phyloP scores from a whole-genome alignment of 2,329 filamentous ascomycete species.

The Xylaria hypoxylon region DNA sequence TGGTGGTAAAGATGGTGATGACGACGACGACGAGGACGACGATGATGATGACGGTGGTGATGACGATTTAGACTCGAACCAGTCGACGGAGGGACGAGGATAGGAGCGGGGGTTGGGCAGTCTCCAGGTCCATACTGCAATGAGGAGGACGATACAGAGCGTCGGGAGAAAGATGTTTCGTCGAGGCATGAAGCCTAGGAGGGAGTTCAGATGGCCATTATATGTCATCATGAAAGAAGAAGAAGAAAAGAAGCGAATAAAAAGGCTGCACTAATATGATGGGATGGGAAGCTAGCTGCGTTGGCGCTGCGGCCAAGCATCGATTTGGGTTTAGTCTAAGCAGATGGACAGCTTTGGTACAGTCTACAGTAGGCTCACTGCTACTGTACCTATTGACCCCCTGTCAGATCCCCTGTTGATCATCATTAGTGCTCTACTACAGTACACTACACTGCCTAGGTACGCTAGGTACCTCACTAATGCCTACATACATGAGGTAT shows the following conservation, averaged over 20 bases:
- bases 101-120: constrained; percentile 38
- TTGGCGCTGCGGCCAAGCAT: constrained; percentile 10
- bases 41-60: constrained; percentile 11
- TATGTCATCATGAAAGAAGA: constrained; percentile 42
- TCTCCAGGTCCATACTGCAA: constrained; percentile 49
- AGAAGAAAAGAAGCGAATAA: background rate
- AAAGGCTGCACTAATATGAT: constrained; percentile 18
- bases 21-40: background rate
- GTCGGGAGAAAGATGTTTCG: constrained; percentile 48
- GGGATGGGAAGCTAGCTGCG: no score
- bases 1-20: constrained; percentile 10
- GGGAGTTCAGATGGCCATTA: constrained; percentile 45
- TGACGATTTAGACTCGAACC: constrained; percentile 40
- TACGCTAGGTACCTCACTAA: background rate
- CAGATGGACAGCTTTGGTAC: no score
- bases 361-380: no score
- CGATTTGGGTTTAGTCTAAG: constrained; percentile 19
- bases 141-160: constrained; percentile 48
- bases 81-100: constrained; percentile 36
- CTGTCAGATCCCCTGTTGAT: background rate
- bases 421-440: background rate
- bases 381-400: no score
- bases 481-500: no score
- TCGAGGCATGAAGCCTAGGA: constrained; percentile 50
- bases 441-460: background rate